Conservation (phyloP, 768 basidiomycete species). For the Tylopilus sp. region DNA sequence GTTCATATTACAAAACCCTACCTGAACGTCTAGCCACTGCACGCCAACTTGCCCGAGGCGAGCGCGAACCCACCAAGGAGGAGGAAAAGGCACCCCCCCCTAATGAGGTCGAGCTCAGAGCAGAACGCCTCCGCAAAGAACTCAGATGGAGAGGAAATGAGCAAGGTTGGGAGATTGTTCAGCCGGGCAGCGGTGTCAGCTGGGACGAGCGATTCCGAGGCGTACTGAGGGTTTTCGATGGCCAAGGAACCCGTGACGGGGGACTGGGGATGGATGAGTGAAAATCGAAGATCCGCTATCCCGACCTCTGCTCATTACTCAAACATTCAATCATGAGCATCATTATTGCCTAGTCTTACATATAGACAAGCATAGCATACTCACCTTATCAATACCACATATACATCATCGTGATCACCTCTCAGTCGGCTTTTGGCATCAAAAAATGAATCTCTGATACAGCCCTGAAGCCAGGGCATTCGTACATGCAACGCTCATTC, state of each 20-base stretch:
- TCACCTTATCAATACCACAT: not conserved
- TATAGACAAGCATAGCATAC: not conserved
- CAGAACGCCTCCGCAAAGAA: constrained; percentile 89
- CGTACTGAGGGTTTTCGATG: constrained; percentile 57
- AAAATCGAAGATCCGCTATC: not conserved
- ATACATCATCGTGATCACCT: not conserved
- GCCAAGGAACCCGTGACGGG: constrained; percentile 28
- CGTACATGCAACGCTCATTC: not conserved
- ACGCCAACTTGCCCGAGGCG: constrained; percentile 69
- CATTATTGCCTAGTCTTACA: too few species aligned
- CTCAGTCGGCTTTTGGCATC: not conserved
- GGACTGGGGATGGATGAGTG: not conserved
- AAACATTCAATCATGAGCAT: too few species aligned
- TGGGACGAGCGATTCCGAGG: constrained; percentile 78
- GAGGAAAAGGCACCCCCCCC: constrained; percentile 75
- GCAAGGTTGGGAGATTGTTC: constrained; percentile 75
- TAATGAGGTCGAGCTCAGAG: constrained; percentile 84
- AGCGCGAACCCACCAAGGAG: constrained; percentile 81
- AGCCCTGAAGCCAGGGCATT: not conserved
- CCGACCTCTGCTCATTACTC: not conserved
- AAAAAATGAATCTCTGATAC: not conserved
- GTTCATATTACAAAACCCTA: constrained; percentile 76
- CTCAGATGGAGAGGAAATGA: constrained; percentile 77
- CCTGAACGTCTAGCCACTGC: constrained; percentile 64
- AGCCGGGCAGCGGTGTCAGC: constrained; percentile 54